A percentile compares a stretch with the other conserved stretches of the same genome.
Conservation (phyloP, 345 rosid species). For the Punica granatum region DNA sequence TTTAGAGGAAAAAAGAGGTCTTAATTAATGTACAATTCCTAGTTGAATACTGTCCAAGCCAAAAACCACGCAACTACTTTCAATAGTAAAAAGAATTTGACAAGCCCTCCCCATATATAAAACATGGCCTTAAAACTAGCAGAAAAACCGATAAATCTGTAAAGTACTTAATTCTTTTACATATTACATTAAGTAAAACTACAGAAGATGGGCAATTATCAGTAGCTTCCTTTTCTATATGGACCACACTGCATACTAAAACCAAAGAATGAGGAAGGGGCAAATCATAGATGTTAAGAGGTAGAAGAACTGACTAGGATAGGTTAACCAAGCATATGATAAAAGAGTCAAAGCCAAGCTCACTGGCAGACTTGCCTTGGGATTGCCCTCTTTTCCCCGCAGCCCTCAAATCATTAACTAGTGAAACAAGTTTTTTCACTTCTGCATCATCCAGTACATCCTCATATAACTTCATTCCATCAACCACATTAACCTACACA, state of each 20-base stretch:
- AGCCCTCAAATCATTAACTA: conserved; percentile 64
- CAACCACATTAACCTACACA: conserved; percentile 82
- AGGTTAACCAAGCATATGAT: not conserved
- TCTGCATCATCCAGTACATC: conserved; percentile 44
- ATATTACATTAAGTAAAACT: not conserved
- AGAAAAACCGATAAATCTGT: not conserved
- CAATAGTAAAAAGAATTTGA: not conserved
- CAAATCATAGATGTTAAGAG: not conserved
- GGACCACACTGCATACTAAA: not conserved
- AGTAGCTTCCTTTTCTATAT: not conserved
- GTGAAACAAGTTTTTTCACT: conserved; percentile 57
- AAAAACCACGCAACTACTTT: not conserved
- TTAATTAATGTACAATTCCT: not conserved
- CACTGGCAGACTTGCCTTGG: conserved; percentile 51
- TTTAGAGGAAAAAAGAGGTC: not conserved
- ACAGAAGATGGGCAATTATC: not conserved
- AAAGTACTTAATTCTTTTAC: not conserved
- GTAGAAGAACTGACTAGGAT: not conserved
- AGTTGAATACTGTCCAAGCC: not conserved
- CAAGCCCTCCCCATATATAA: not conserved
- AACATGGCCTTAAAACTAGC: not conserved
- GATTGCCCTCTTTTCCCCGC: conserved; percentile 72
- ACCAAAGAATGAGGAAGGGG: not conserved
- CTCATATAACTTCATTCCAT: conserved; percentile 77
- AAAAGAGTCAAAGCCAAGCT: not conserved